These are phyloP conservation scores for Leccinum uliginosum DNA, from an alignment of 768 basidiomycete species.

Conservation along the genomic window DNA sequence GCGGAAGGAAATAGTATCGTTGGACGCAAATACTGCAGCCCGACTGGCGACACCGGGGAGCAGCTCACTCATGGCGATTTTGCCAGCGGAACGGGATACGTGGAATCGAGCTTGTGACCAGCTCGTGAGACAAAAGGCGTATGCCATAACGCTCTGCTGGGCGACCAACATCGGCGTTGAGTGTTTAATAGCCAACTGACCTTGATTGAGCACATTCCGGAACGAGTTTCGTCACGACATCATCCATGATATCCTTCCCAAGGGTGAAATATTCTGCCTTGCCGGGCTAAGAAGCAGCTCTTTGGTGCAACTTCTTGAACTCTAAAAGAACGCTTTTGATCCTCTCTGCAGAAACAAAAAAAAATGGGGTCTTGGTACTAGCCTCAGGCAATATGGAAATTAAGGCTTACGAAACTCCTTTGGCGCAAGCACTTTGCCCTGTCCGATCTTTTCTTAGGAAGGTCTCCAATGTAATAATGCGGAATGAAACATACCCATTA, in stretches of 20 bases:
- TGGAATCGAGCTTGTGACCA: slow-evolving; percentile 83
- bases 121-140: slow-evolving; percentile 77
- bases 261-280: slow-evolving; percentile 65
- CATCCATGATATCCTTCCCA: slow-evolving; percentile 85
- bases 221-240: slow-evolving; percentile 80
- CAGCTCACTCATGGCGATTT: slow-evolving; percentile 90
- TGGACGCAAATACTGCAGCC: slow-evolving; percentile 67
- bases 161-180: slow-evolving; percentile 13
- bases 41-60: slow-evolving; percentile 58
- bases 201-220: slow-evolving; percentile 83
- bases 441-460: slow-evolving; percentile 1
- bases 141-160: slow-evolving; percentile 93
- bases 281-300: slow-evolving; percentile 46
- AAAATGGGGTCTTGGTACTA: slow-evolving; percentile 92
- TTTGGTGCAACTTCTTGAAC: slow-evolving; percentile 43
- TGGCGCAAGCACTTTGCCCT: slow-evolving; percentile 78
- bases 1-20: slow-evolving; percentile 92
- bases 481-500: slow-evolving; percentile 59
- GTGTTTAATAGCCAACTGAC: slow-evolving; percentile 39
- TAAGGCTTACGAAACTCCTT: slow-evolving; percentile 88
- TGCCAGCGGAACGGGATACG: slow-evolving; percentile 83
- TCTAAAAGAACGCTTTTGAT: slow-evolving; percentile 65
- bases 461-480: neutral
- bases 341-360: slow-evolving; percentile 80
- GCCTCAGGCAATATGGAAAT: slow-evolving; percentile 94